Evolutionary conservation across 108 stramenopile genomes (phyloP).

Genomic region (Cyclotella kingstonii): DNA sequence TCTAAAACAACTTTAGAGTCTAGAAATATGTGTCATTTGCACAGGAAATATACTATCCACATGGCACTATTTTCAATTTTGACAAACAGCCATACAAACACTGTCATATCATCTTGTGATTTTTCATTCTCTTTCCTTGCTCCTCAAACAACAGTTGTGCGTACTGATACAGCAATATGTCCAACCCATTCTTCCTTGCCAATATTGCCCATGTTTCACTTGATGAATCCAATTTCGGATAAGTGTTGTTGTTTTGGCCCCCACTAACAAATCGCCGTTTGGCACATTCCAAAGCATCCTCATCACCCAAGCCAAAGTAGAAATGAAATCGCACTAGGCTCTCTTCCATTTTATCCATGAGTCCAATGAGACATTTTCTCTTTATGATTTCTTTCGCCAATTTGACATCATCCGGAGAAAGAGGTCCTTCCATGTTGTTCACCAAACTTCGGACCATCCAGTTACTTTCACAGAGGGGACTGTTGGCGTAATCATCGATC

Average conservation of each 20-base stretch:
- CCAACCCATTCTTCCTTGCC: slow-evolving; percentile 40
- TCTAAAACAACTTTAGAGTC: too few species aligned
- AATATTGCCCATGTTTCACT: slow-evolving; percentile 38
- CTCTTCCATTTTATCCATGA: slow-evolving; percentile 44
- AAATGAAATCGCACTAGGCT: slow-evolving; percentile 38
- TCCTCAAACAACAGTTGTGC: slow-evolving; percentile 40
- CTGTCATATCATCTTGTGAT: slow-evolving; percentile 16
- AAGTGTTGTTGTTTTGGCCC: slow-evolving; percentile 22
- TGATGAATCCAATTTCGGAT: slow-evolving; percentile 38
- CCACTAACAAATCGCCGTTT: slow-evolving; percentile 16
- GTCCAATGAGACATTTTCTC: slow-evolving; percentile 44
- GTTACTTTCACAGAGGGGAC: slow-evolving; percentile 40
- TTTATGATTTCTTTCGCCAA: slow-evolving; percentile 44
- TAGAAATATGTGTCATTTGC: too few species aligned
- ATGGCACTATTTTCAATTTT: too few species aligned
- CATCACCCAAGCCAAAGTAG: slow-evolving; percentile 42
- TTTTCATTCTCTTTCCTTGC: slow-evolving; percentile 42
- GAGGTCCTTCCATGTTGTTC: slow-evolving; percentile 39
- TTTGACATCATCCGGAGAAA: slow-evolving; percentile 32
- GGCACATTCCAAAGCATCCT: slow-evolving; percentile 31
- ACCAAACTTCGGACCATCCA: slow-evolving; percentile 55
- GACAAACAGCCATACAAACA: too few species aligned
- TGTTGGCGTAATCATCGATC: slow-evolving; percentile 47
- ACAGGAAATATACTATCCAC: too few species aligned
- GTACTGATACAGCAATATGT: slow-evolving; percentile 46